These are phyloP conservation scores for Globisporangium paddicum DNA, from an alignment of 352 stramenopile genomes.

Conservation along the genomic window DNA sequence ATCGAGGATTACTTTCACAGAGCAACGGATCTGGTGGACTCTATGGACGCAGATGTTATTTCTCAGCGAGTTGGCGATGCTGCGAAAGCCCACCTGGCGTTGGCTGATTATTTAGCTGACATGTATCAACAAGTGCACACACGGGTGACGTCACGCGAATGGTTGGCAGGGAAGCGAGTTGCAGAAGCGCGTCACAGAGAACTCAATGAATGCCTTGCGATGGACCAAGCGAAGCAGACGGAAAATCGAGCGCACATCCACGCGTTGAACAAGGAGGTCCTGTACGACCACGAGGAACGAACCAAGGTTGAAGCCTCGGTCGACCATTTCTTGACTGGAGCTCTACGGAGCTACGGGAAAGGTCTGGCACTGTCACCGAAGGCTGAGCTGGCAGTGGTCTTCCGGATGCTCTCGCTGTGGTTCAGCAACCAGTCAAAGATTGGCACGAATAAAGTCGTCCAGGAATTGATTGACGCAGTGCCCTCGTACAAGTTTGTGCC, in stretches of 20 bases:
- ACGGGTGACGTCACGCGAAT: slow-evolving; percentile 86
- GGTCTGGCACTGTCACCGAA: slow-evolving; percentile 46
- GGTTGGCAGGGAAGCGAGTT: slow-evolving; percentile 79
- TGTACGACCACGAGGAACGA: slow-evolving; percentile 86
- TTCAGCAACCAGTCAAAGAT: slow-evolving; percentile 85
- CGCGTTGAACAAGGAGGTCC: slow-evolving; percentile 80
- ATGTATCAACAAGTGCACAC: slow-evolving; percentile 88
- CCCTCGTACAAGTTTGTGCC: slow-evolving; percentile 96
- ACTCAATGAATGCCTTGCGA: slow-evolving; percentile 53
- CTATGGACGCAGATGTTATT: slow-evolving; percentile 30
- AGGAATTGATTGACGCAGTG: slow-evolving; percentile 76
- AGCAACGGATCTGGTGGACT: slow-evolving; percentile 61
- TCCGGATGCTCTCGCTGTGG: slow-evolving; percentile 93
- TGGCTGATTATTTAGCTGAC: slow-evolving; percentile 90
- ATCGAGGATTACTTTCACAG: slow-evolving; percentile 90
- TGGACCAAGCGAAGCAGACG: slow-evolving; percentile 46
- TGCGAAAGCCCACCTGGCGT: slow-evolving; percentile 77
- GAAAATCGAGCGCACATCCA: slow-evolving; percentile 70
- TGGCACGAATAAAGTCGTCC: slow-evolving; percentile 82
- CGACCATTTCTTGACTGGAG: slow-evolving; percentile 82
- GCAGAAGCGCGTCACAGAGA: slow-evolving; percentile 63
- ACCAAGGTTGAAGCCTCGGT: slow-evolving; percentile 82
- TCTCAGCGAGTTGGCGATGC: slow-evolving; percentile 40
- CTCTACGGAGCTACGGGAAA: slow-evolving; percentile 85
- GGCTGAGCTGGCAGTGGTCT: slow-evolving; percentile 88